phyloP scores from a whole-genome alignment of 305 asterid species.

The Vinca major region DNA sequence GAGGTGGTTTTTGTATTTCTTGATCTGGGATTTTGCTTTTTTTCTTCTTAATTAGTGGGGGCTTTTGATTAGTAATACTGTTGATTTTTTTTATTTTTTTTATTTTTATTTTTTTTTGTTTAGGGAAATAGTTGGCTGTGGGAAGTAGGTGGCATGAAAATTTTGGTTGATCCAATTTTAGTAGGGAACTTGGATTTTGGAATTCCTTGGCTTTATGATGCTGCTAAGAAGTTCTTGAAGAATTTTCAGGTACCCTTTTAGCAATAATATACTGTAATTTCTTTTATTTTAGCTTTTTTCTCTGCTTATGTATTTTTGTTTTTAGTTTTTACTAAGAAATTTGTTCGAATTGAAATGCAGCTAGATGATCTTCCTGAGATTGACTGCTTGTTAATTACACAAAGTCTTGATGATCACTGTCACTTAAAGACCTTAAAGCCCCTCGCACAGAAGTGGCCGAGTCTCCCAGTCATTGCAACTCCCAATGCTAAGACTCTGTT shows the following conservation, averaged over 20 bases:
- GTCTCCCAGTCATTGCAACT: conserved; percentile 64
- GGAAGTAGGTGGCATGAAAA: conserved; percentile 71
- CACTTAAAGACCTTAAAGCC: conserved; percentile 78
- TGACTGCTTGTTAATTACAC: conserved; percentile 66
- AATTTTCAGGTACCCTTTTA: conserved; percentile 45
- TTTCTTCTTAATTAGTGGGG: conserved; percentile 2
- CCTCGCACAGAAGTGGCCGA: conserved; percentile 56
- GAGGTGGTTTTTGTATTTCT: conserved; percentile 53
- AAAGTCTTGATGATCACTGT: conserved; percentile 93
- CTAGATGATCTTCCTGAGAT: conserved; percentile 75
- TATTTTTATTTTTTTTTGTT: neutral
- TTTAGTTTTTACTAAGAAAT: neutral
- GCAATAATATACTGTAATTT: neutral
- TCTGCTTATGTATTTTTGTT: neutral
- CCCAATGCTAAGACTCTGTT: conserved; percentile 67
- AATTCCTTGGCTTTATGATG: conserved; percentile 83
- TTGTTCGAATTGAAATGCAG: conserved; percentile 34
- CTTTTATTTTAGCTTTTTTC: neutral
- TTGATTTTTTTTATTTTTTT: conserved; percentile 1
- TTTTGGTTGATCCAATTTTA: conserved; percentile 86
- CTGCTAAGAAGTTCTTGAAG: conserved; percentile 69
- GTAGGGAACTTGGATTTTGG: conserved; percentile 93
- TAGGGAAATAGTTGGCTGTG: conserved; percentile 92
- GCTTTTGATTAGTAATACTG: conserved; percentile 2
- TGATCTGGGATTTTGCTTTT: neutral